phyloP scores from a whole-genome alignment of 495 filamentous ascomycete species.

The Aspergillus nanangensis region DNA sequence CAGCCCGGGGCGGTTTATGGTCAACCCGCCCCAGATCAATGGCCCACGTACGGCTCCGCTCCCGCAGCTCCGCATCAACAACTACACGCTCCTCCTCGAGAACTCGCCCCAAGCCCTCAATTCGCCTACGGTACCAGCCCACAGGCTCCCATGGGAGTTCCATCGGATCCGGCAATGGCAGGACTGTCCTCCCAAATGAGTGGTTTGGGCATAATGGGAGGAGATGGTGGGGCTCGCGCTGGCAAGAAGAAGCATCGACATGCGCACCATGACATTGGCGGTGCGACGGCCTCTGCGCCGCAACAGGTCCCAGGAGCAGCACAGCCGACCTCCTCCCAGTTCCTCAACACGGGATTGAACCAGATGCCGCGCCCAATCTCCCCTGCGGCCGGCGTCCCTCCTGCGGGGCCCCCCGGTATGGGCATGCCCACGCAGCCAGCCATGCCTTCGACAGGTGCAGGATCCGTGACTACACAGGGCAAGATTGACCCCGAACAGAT shows the following conservation, averaged over 20 bases:
- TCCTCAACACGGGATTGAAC: conserved; percentile 64
- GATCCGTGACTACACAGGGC: conserved; percentile 58
- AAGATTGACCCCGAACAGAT: conserved; percentile 89
- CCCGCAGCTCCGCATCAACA: conserved; percentile 12
- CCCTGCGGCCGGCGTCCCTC: conserved; percentile 50
- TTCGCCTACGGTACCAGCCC: conserved; percentile 31
- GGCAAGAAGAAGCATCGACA: conserved; percentile 93
- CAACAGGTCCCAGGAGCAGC: conserved; percentile 53
- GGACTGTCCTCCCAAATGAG: conserved; percentile 85
- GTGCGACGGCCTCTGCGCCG: conserved; percentile 46
- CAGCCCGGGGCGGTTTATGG: conserved; percentile 51
- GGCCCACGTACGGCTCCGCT: conserved; percentile 39
- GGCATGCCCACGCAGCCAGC: conserved; percentile 55
- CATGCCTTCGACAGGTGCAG: conserved; percentile 26
- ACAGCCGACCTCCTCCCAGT: conserved; percentile 56
- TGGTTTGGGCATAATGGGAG: conserved; percentile 64
- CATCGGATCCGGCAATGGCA: conserved; percentile 42
- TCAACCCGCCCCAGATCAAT: conserved; percentile 32
- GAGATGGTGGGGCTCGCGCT: conserved; percentile 51
- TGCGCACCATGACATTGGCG: conserved; percentile 84
- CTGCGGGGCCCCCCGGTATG: conserved; percentile 35
- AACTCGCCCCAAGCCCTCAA: conserved; percentile 20
- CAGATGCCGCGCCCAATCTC: conserved; percentile 45
- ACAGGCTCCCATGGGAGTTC: conserved; percentile 24
- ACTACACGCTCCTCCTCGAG: conserved; percentile 11